These are phyloP conservation scores for Cnidoscolus chayamansa DNA, from an alignment of 441 rosid genomes.

Conservation along the genomic window DNA sequence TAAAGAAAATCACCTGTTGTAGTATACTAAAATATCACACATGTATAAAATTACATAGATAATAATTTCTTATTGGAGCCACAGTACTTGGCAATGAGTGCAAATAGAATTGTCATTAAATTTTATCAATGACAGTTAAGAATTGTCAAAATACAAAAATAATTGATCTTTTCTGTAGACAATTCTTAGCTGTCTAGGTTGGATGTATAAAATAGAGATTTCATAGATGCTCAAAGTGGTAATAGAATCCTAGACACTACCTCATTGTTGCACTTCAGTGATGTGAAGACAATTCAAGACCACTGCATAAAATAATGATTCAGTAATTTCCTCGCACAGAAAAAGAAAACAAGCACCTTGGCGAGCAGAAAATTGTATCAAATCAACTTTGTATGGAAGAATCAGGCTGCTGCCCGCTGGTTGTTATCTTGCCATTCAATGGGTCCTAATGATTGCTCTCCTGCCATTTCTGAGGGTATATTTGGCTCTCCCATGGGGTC, in stretches of 20 bases:
- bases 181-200: no score
- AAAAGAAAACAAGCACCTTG: background rate
- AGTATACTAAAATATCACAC: background rate
- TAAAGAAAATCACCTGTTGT: background rate
- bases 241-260: constrained; percentile 3
- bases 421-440: constrained; percentile 23
- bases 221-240: background rate
- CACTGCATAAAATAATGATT: background rate
- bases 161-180: background rate
- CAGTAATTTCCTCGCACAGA: background rate
- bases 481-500: constrained; percentile 11
- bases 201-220: background rate
- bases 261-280: background rate
- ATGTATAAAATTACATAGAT: background rate
- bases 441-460: constrained; percentile 17
- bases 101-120: background rate
- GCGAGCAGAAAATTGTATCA: background rate
- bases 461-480: constrained; percentile 21
- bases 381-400: background rate
- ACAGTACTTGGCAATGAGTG: background rate
- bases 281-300: background rate
- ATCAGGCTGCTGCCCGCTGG: constrained; percentile 27
- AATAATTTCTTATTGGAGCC: background rate
- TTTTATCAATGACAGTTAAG: background rate
- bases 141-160: constrained; percentile 5